Conservation (phyloP, 371 early-diverging fungal genomes). For the Modicella reniformis region DNA sequence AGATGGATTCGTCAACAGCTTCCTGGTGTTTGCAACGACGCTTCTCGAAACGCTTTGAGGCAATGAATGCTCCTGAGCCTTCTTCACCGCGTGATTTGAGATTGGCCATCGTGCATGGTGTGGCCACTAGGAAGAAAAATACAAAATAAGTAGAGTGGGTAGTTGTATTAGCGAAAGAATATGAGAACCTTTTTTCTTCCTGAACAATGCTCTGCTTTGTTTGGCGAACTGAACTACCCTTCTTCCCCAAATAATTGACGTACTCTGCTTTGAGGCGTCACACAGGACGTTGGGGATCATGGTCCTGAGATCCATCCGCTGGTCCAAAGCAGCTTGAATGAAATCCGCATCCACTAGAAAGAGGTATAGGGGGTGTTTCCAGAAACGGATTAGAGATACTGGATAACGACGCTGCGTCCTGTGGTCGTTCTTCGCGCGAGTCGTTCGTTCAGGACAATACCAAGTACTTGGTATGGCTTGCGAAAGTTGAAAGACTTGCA, state of each 20-base stretch:
- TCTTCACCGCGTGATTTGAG: slow-evolving; percentile 74
- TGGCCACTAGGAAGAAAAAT: slow-evolving; percentile 69
- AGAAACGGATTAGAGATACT: no score
- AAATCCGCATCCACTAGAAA: slow-evolving; percentile 79
- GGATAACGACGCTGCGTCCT: not conserved
- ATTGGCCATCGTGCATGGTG: slow-evolving; percentile 81
- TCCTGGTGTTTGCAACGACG: slow-evolving; percentile 81
- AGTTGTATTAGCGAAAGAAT: no score
- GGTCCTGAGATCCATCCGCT: slow-evolving; percentile 67
- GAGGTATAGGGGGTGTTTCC: not conserved
- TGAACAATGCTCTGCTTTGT: no score
- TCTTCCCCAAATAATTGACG: no score
- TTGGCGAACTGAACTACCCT: no score
- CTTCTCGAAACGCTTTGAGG: slow-evolving; percentile 76
- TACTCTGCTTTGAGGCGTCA: slow-evolving; percentile 71
- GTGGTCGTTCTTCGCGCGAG: not conserved
- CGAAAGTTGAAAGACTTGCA: slow-evolving; percentile 82
- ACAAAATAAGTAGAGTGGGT: not conserved
- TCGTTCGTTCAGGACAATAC: slow-evolving; percentile 55
- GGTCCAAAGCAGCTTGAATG: slow-evolving; percentile 66
- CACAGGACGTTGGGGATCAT: slow-evolving; percentile 65
- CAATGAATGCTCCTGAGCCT: slow-evolving; percentile 63
- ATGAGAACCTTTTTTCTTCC: no score
- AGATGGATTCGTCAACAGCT: slow-evolving; percentile 75
- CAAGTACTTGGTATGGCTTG: slow-evolving; percentile 88